Conservation (phyloP, 495 filamentous ascomycete genomes). For the Daldinia grandis region DNA sequence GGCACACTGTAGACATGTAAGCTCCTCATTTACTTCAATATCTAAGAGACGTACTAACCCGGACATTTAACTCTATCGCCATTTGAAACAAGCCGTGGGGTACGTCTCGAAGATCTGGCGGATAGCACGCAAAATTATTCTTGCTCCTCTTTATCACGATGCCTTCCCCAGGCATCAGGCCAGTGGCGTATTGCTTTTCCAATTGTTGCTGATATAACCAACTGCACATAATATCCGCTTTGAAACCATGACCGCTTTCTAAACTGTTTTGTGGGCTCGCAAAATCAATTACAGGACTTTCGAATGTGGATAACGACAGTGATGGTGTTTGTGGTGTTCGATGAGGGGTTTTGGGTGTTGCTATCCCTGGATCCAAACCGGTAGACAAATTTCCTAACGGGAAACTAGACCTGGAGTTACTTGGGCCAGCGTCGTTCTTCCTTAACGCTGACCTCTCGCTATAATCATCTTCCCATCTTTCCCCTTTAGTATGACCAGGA, state of each 20-base stretch:
- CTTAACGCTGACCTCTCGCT: not conserved
- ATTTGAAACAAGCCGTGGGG: constrained; percentile 59
- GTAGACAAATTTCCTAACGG: not conserved
- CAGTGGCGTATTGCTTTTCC: constrained; percentile 65
- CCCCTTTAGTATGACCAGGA: not conserved
- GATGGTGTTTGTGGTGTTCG: constrained; percentile 1
- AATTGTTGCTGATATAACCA: constrained; percentile 69
- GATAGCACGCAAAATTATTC: constrained; percentile 63
- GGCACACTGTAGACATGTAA: constrained; percentile 53
- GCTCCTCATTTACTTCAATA: not conserved
- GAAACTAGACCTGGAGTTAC: not conserved
- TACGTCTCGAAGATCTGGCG: constrained; percentile 60
- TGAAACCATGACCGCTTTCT: constrained; percentile 60
- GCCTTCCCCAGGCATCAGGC: constrained; percentile 63
- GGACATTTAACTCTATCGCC: constrained; percentile 65
- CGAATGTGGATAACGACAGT: constrained; percentile 24
- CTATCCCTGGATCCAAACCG: constrained; percentile 11
- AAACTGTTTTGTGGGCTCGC: constrained; percentile 38
- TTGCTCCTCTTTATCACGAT: constrained; percentile 66
- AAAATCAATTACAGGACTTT: constrained; percentile 19
- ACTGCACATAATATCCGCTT: constrained; percentile 66
- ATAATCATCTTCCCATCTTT: not conserved
- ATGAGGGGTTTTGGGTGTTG: constrained; percentile 16
- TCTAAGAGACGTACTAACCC: constrained; percentile 30
- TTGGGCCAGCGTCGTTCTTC: not conserved